Conservation (phyloP, 2,329 filamentous ascomycete genomes). For the Cladosporium sp. region DNA sequence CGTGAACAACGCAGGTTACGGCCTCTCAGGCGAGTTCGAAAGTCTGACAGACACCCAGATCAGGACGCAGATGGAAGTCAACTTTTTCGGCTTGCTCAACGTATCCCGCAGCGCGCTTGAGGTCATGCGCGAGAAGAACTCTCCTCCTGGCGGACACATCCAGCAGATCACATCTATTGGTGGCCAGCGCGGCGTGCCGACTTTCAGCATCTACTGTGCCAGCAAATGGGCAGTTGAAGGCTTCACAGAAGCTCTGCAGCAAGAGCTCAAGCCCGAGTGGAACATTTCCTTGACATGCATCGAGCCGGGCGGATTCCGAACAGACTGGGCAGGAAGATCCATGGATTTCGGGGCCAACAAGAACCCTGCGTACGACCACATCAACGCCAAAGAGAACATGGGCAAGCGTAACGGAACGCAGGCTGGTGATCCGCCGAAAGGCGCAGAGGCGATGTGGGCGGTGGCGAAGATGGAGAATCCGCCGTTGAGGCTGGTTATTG, state of each 20-base stretch:
- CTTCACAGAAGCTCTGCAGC: conserved; percentile 40
- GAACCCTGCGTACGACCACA: conserved; percentile 46
- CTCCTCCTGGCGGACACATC: conserved; percentile 48
- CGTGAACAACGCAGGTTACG: conserved; percentile 60
- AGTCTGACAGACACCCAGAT: conserved; percentile 47
- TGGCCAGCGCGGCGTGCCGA: conserved; percentile 40
- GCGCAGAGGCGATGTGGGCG: conserved; percentile 48
- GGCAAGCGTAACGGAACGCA: conserved; percentile 40
- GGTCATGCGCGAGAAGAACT: conserved; percentile 42
- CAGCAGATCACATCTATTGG: conserved; percentile 55
- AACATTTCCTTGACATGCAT: conserved; percentile 43
- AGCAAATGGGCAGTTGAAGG: conserved; percentile 48
- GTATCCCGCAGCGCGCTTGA: conserved; percentile 47
- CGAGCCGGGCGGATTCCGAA: conserved; percentile 45
- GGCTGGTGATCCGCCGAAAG: conserved; percentile 49
- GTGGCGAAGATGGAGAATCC: conserved; percentile 50
- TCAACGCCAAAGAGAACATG: conserved; percentile 42
- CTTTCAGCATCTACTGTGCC: conserved; percentile 38
- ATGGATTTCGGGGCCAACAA: conserved; percentile 46
- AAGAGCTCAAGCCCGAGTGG: conserved; percentile 46
- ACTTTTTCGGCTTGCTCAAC: conserved; percentile 55
- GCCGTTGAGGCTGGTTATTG: conserved; percentile 51
- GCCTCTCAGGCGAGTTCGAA: conserved; percentile 52
- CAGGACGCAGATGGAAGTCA: conserved; percentile 54
- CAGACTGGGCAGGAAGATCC: conserved; percentile 43